phyloP scores from a whole-genome alignment of 2,329 filamentous ascomycete species.

The Tolypocladium cylindrosporum region DNA sequence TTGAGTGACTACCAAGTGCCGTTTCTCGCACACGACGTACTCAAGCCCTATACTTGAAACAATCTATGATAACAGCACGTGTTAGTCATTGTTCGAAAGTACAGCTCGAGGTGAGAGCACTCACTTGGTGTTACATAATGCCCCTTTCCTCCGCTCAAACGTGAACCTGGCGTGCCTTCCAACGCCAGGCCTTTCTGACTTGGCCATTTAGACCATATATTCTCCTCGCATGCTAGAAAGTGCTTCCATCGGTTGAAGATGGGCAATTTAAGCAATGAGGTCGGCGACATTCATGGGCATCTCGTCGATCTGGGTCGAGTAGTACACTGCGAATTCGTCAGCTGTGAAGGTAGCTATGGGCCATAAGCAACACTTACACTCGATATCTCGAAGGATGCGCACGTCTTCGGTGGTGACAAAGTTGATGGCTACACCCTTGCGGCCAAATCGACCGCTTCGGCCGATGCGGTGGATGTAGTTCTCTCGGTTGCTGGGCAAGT shows the following conservation, averaged over 20 bases:
- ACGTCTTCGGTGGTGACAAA: slow-evolving; percentile 98
- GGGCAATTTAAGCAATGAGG: slow-evolving; percentile 36
- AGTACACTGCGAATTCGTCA: slow-evolving; percentile 57
- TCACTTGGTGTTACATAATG: not conserved
- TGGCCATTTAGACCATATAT: not conserved
- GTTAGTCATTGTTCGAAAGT: not conserved
- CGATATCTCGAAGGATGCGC: slow-evolving; percentile 92
- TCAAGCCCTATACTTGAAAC: not conserved
- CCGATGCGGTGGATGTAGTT: slow-evolving; percentile 99
- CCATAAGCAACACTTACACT: slow-evolving; percentile 49
- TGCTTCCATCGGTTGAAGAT: not conserved
- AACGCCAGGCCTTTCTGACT: not conserved
- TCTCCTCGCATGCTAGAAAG: not conserved
- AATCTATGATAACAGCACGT: not conserved
- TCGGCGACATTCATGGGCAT: slow-evolving; percentile 93
- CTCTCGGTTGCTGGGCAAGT: slow-evolving; percentile 94
- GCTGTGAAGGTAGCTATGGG: slow-evolving; percentile 5
- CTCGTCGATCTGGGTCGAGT: slow-evolving; percentile 94
- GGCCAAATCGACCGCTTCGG: slow-evolving; percentile 86
- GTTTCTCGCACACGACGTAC: not conserved
- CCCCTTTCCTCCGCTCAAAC: slow-evolving; percentile 4
- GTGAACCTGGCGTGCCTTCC: not conserved
- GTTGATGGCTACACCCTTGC: slow-evolving; percentile 99
- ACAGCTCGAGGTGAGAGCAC: not conserved
- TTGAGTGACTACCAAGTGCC: not conserved